phyloP scores from a whole-genome alignment of 2,329 filamentous ascomycete genomes.

The Pezicula carpinea region DNA sequence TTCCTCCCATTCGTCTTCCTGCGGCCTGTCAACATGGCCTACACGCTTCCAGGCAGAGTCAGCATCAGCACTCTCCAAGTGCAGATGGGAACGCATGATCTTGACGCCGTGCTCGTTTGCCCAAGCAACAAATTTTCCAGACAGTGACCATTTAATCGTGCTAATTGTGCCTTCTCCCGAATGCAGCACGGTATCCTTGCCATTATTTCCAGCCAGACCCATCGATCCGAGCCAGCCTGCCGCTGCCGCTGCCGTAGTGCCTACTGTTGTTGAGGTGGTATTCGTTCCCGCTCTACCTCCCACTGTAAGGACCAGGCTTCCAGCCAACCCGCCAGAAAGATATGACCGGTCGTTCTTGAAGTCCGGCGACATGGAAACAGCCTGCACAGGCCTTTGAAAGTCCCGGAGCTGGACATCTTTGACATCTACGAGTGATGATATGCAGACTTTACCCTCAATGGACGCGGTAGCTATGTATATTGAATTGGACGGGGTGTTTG shows the following conservation, averaged over 20 bases:
- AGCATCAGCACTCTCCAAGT: constrained; percentile 68
- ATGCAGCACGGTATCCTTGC: constrained; percentile 82
- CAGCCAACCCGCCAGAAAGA: constrained; percentile 83
- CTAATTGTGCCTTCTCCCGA: constrained; percentile 89
- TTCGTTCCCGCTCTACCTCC: constrained; percentile 76
- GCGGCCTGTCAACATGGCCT: constrained; percentile 84
- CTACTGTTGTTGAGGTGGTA: constrained; percentile 78
- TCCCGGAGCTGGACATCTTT: constrained; percentile 91
- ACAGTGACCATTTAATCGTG: constrained; percentile 90
- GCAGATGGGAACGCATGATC: constrained; percentile 87
- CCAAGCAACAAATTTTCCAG: constrained; percentile 91
- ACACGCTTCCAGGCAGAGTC: constrained; percentile 94
- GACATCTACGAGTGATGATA: constrained; percentile 79
- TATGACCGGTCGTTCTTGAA: constrained; percentile 88
- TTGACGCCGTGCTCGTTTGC: constrained; percentile 96
- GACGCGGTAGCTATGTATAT: constrained; percentile 93
- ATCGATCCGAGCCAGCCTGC: constrained; percentile 90
- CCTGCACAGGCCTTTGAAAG: constrained; percentile 87
- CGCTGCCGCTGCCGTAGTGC: constrained; percentile 75
- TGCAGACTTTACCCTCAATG: constrained; percentile 91
- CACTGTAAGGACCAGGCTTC: constrained; percentile 79
- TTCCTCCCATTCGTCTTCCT: constrained; percentile 84
- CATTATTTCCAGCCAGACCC: constrained; percentile 71
- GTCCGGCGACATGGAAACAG: constrained; percentile 90
- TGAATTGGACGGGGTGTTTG: constrained; percentile 77